Evolutionary conservation across 768 basidiomycete species (phyloP).

Genomic region (Lentinula aciculospora): DNA sequence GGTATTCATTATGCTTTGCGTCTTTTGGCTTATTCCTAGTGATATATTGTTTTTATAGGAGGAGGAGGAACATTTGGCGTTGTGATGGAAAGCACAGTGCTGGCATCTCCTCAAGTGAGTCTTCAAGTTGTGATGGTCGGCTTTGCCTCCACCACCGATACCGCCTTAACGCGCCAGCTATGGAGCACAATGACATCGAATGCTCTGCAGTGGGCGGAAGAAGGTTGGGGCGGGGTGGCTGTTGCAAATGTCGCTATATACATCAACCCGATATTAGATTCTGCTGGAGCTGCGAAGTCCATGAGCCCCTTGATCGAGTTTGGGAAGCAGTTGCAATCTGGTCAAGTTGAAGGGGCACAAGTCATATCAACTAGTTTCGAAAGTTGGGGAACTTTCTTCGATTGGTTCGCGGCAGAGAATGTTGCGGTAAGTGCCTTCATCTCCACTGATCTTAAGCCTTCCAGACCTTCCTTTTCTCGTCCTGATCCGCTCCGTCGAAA

Average conservation of each 20-base stretch:
- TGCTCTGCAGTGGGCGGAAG: conserved; percentile 19
- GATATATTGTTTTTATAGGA: conserved; percentile 14
- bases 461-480: background rate
- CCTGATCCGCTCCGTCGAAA: background rate
- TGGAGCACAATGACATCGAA: conserved; percentile 18
- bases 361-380: conserved; percentile 33
- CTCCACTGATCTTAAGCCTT: background rate
- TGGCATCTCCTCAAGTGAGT: conserved; percentile 17
- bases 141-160: conserved; percentile 12
- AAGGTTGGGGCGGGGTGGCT: conserved; percentile 19
- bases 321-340: conserved; percentile 13
- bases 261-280: conserved; percentile 36
- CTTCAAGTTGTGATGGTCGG: conserved; percentile 16
- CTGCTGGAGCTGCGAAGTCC: conserved; percentile 31
- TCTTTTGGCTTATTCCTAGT: background rate
- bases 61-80: conserved; percentile 46
- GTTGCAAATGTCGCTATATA: conserved; percentile 24
- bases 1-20: conserved; percentile 16
- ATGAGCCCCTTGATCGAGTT: conserved; percentile 35
- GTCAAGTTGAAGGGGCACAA: conserved; percentile 14
- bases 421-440: conserved; percentile 28
- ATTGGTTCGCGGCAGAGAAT: conserved; percentile 27
- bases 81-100: conserved; percentile 25
- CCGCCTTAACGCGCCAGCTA: conserved; percentile 14
- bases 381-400: conserved; percentile 34